Percentiles rank a stretch among this genome's conserved stretches.
Conservation (phyloP, 1,284 basidiomycete species). For the Phlebopus sp. region DNA sequence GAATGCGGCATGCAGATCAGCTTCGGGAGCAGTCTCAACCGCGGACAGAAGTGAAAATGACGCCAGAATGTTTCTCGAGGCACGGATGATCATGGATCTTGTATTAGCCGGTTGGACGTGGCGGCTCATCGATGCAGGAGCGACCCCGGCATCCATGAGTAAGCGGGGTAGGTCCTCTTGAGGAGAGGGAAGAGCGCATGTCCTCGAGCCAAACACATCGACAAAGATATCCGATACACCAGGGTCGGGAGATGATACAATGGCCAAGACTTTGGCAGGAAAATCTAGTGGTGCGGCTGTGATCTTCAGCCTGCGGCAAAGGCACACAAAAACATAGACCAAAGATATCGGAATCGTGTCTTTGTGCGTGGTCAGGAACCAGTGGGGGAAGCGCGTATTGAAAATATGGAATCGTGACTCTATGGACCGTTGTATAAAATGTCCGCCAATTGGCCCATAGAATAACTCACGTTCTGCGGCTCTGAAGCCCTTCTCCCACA, state of each 20-base stretch:
- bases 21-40: constrained; percentile 21
- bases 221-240: constrained; percentile 40
- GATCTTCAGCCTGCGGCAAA: constrained; percentile 51
- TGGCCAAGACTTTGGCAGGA: constrained; percentile 50
- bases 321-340: constrained; percentile 55
- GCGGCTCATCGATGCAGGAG: constrained; percentile 16
- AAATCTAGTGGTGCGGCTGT: constrained; percentile 53
- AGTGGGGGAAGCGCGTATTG: constrained; percentile 57
- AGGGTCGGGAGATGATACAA: constrained; percentile 39
- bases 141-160: constrained; percentile 28
- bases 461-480: constrained; percentile 34
- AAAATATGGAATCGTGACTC: constrained; percentile 38
- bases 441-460: neutral
- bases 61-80: constrained; percentile 39
- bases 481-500: constrained; percentile 43
- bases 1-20: constrained; percentile 29
- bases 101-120: constrained; percentile 35
- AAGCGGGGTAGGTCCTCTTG: constrained; percentile 32
- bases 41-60: constrained; percentile 25
- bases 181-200: constrained; percentile 34
- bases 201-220: constrained; percentile 44
- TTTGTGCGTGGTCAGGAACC: constrained; percentile 48
- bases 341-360: constrained; percentile 59
- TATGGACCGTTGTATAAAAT: constrained; percentile 10
- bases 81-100: constrained; percentile 40